Conservation (phyloP, 352 stramenopile species). For the Globisporangium viniferum region DNA sequence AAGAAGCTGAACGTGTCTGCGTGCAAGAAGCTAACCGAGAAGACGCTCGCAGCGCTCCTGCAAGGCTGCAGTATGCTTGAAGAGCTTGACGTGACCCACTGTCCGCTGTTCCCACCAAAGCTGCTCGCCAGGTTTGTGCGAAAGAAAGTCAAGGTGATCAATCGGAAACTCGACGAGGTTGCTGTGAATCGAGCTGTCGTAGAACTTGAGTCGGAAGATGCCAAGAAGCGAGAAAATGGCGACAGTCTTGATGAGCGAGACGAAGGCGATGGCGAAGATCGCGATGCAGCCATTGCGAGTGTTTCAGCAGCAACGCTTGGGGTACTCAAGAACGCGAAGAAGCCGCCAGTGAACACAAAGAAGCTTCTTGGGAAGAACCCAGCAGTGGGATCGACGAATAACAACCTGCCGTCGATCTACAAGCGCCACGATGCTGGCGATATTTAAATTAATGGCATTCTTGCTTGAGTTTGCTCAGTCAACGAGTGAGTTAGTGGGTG, state of each 20-base stretch:
- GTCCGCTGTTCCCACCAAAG: slow-evolving; percentile 50
- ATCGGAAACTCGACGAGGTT: slow-evolving; percentile 40
- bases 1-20: slow-evolving; percentile 65
- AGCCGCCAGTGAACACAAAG: background rate
- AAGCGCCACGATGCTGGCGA: slow-evolving; percentile 2
- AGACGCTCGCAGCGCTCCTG: slow-evolving; percentile 45
- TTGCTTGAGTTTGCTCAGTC: background rate
- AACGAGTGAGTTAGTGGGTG: no score
- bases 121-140: slow-evolving; percentile 57
- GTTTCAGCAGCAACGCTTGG: background rate
- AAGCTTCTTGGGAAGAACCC: background rate
- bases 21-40: slow-evolving; percentile 79
- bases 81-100: slow-evolving; percentile 80
- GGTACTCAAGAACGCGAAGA: slow-evolving; percentile 1
- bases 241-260: background rate
- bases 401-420: slow-evolving; percentile 21
- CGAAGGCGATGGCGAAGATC: slow-evolving; percentile 8
- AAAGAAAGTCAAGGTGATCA: slow-evolving; percentile 50
- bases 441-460: slow-evolving; percentile 5
- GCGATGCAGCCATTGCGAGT: background rate
- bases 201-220: slow-evolving; percentile 1
- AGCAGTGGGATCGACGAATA: slow-evolving; percentile 1
- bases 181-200: slow-evolving; percentile 13
- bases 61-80: slow-evolving; percentile 58
- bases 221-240: slow-evolving; percentile 6